These are phyloP conservation scores for Yamadazyma kanchanaburiensis DNA, from an alignment of 1,139 yeast genomes.

Conservation along the genomic window DNA sequence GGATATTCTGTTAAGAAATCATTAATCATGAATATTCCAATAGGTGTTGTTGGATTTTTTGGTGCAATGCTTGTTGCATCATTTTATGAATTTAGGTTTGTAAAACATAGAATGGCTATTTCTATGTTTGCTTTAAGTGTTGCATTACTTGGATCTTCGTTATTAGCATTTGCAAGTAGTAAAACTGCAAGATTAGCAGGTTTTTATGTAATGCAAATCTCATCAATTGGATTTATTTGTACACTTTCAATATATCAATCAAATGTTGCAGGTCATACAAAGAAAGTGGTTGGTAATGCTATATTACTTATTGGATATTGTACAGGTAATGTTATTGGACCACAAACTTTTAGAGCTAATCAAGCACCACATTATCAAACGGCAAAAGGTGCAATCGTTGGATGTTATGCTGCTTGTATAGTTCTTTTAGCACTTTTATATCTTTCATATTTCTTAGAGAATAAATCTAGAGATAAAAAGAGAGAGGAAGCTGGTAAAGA, in stretches of 20 bases:
- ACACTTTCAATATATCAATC: slow-evolving; percentile 17
- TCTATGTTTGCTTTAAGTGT: slow-evolving; percentile 4
- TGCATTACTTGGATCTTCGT: slow-evolving; percentile 28
- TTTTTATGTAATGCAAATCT: slow-evolving; percentile 3
- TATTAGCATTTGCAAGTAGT: slow-evolving; percentile 31
- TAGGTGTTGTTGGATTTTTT: slow-evolving; percentile 17
- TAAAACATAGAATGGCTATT: slow-evolving; percentile 1
- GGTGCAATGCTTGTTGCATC: slow-evolving; percentile 41
- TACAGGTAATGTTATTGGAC: slow-evolving; percentile 18
- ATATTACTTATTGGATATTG: slow-evolving; percentile 17
- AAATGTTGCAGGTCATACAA: slow-evolving; percentile 20
- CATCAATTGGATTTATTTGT: slow-evolving; percentile 12
- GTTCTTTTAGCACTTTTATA: slow-evolving; percentile 2
- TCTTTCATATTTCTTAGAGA: slow-evolving; percentile 2
- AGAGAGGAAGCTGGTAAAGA: slow-evolving; percentile 6
- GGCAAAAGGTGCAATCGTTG: slow-evolving; percentile 8
- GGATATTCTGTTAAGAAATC: slow-evolving; percentile 15
- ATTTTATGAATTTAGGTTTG: slow-evolving; percentile 9
- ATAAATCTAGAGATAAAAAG: slow-evolving; percentile 6
- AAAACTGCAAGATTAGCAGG: slow-evolving; percentile 4
- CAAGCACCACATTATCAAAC: slow-evolving; percentile 15
- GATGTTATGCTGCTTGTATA: slow-evolving; percentile 6
- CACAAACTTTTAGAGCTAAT: slow-evolving; percentile 18
- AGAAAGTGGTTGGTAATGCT: slow-evolving; percentile 16
- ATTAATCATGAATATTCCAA: slow-evolving; percentile 15